Conservation (phyloP, 352 stramenopile genomes). For the Globisporangium mamillatum region DNA sequence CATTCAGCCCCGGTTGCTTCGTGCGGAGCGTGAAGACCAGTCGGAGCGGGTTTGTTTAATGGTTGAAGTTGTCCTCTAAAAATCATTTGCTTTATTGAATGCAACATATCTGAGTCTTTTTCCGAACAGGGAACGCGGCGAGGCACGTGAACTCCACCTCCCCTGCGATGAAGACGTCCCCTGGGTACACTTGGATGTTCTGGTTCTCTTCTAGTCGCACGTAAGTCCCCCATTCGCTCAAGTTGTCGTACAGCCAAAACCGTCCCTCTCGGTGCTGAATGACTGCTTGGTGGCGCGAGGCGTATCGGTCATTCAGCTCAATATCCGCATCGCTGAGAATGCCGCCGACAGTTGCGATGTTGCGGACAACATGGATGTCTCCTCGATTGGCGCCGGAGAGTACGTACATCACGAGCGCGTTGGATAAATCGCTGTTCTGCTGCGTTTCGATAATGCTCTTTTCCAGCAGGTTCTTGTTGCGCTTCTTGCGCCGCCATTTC, state of each 20-base stretch:
- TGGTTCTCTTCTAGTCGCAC: conserved; percentile 75
- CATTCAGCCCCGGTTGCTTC: conserved; percentile 18
- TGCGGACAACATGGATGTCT: conserved; percentile 74
- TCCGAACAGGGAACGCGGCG: conserved; percentile 50
- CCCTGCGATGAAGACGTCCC: conserved; percentile 66
- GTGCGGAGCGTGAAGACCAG: background rate
- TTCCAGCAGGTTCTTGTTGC: conserved; percentile 65
- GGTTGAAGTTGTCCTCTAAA: background rate
- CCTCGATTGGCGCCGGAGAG: conserved; percentile 71
- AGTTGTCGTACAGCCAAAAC: conserved; percentile 75
- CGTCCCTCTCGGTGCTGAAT: conserved; percentile 69
- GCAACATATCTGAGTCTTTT: conserved; percentile 55
- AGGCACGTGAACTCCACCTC: conserved; percentile 81
- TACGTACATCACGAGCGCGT: conserved; percentile 73
- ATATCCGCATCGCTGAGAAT: conserved; percentile 60
- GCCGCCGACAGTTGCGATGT: conserved; percentile 54
- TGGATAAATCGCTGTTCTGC: conserved; percentile 43
- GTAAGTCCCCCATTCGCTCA: conserved; percentile 69
- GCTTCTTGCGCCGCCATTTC: conserved; percentile 77
- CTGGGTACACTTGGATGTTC: conserved; percentile 52
- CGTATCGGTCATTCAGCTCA: conserved; percentile 66
- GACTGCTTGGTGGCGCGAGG: conserved; percentile 52
- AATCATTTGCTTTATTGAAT: conserved; percentile 25
- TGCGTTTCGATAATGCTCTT: conserved; percentile 54
- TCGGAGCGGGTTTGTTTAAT: background rate